Evolutionary conservation across 768 basidiomycete species (phyloP).

Genomic region (Hygrocybe punicea): DNA sequence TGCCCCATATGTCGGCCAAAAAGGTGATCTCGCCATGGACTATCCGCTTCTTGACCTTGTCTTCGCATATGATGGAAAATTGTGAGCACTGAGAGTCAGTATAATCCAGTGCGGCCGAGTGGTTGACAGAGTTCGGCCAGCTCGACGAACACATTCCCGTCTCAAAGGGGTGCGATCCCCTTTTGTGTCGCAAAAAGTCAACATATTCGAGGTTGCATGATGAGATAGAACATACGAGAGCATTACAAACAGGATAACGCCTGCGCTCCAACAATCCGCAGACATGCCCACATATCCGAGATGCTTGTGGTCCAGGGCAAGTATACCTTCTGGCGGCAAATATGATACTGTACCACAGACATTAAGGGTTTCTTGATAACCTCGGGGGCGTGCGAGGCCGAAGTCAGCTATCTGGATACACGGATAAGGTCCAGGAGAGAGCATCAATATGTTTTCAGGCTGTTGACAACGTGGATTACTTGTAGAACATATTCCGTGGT

Average conservation of each 20-base stretch:
- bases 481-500: too few relatives aligned
- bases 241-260: conserved; percentile 80
- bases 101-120: conserved; percentile 28
- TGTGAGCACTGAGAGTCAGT: conserved; percentile 21
- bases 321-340: conserved; percentile 79
- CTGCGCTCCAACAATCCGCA: conserved; percentile 88
- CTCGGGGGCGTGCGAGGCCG: conserved; percentile 74
- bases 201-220: not conserved
- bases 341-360: conserved; percentile 88
- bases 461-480: conserved; percentile 28
- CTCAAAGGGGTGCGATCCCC: conserved; percentile 78
- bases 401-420: conserved; percentile 85
- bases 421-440: conserved; percentile 79
- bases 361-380: conserved; percentile 78
- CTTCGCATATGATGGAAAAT: conserved; percentile 49
- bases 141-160: conserved; percentile 21
- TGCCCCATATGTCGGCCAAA: conserved; percentile 50
- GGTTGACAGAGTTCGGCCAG: conserved; percentile 28
- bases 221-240: conserved; percentile 54
- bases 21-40: conserved; percentile 61
- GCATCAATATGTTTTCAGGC: conserved; percentile 83
- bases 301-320: conserved; percentile 72
- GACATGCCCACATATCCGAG: conserved; percentile 73
- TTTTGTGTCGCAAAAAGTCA: conserved; percentile 23
- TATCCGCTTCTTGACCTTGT: conserved; percentile 65